Evolutionary conservation across 2,329 filamentous ascomycete genomes (phyloP).

Genomic region (Colletotrichum karsti): DNA sequence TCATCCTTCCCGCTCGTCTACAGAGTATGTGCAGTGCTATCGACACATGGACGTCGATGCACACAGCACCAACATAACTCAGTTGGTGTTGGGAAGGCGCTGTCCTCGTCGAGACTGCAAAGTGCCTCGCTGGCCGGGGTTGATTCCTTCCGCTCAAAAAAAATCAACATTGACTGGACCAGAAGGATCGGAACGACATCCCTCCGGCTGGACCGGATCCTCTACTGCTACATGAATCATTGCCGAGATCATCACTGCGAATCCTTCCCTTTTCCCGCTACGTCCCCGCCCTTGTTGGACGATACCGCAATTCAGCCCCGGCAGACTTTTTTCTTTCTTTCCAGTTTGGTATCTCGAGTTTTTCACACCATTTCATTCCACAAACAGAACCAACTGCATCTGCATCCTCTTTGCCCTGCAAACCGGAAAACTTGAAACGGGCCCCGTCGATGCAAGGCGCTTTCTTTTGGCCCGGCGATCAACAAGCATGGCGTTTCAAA

Average conservation of each 20-base stretch:
- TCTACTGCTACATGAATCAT: background rate
- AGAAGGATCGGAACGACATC: background rate
- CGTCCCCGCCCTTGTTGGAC: slow-evolving; percentile 2
- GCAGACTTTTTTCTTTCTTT: background rate
- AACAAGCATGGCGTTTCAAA: slow-evolving; percentile 3
- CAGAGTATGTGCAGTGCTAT: too few relatives aligned
- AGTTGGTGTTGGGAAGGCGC: background rate
- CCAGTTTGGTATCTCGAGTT: background rate
- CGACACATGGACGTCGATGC: background rate
- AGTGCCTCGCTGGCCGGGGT: too few relatives aligned
- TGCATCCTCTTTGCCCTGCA: background rate
- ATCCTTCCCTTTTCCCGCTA: background rate
- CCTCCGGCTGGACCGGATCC: background rate
- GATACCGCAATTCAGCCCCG: slow-evolving; percentile 6
- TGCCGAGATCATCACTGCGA: slow-evolving; percentile 4
- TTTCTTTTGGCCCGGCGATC: background rate
- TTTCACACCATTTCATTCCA: background rate
- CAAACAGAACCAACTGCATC: background rate
- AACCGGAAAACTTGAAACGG: slow-evolving; percentile 12
- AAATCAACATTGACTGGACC: too few relatives aligned
- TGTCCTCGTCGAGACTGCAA: too few relatives aligned
- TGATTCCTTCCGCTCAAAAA: too few relatives aligned
- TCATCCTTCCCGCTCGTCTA: background rate
- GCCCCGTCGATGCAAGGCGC: slow-evolving; percentile 1
- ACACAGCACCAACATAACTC: background rate